Percentiles rank a stretch among this genome's conserved stretches.
phyloP scores from a whole-genome alignment of 768 basidiomycete genomes.

The Tricholoma terreum region DNA sequence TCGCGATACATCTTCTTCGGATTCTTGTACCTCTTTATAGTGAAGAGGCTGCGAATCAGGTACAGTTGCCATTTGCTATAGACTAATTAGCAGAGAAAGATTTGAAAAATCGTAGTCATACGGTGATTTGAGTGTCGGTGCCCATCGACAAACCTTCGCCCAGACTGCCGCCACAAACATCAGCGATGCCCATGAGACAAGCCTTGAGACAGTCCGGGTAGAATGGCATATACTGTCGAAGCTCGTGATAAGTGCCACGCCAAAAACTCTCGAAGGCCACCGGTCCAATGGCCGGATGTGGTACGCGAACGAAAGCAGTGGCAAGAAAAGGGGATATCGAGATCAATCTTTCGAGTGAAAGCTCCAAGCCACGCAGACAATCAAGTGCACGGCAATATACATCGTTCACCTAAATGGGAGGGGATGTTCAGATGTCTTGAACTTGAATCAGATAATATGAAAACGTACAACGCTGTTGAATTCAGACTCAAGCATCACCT shows the following conservation, averaged over 20 bases:
- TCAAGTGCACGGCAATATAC: conserved; percentile 47
- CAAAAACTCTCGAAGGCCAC: conserved; percentile 56
- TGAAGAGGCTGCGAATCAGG: conserved; percentile 29
- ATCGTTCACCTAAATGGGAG: conserved; percentile 24
- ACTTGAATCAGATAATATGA: conserved; percentile 1
- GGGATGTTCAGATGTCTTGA: background rate
- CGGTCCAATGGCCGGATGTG: conserved; percentile 46
- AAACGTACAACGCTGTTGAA: conserved; percentile 46
- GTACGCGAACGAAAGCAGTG: conserved; percentile 45
- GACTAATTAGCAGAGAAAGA: background rate
- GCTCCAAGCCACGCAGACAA: conserved; percentile 34
- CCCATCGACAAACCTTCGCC: conserved; percentile 40
- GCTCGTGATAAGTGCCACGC: conserved; percentile 51
- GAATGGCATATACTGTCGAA: conserved; percentile 28
- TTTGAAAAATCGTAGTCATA: conserved; percentile 12
- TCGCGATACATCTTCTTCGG: background rate
- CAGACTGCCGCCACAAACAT: conserved; percentile 47
- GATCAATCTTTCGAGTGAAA: conserved; percentile 39
- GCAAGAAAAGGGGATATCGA: conserved; percentile 43
- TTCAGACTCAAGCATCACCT: conserved; percentile 39
- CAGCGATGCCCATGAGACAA: conserved; percentile 44
- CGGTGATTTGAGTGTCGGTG: conserved; percentile 35
- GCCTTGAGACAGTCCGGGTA: conserved; percentile 46
- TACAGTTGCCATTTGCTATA: conserved; percentile 13
- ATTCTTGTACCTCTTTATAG: background rate